Evolutionary conservation across 1,284 basidiomycete genomes (phyloP).

Genomic region (Moniliella sp.): DNA sequence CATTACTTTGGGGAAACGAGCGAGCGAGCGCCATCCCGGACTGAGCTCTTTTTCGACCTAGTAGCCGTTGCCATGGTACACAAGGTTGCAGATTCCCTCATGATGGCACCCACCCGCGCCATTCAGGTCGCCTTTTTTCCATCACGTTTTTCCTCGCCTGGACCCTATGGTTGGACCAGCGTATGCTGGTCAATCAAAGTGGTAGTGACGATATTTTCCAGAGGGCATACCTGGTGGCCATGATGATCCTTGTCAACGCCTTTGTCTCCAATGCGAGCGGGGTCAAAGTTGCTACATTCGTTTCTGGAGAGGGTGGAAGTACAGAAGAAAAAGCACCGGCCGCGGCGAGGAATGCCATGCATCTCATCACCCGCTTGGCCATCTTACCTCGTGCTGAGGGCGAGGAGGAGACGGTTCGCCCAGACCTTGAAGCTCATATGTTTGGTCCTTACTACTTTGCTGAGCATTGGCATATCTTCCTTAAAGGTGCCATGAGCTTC

Average conservation of each 20-base stretch:
- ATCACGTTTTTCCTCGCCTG: constrained; percentile 14
- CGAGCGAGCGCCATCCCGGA: constrained; percentile 22
- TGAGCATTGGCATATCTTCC: constrained; percentile 9
- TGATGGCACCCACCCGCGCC: constrained; percentile 4
- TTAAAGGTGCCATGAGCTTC: constrained; percentile 18
- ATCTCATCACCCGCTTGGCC: too few species aligned
- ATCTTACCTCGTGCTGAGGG: too few species aligned
- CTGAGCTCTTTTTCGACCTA: constrained; percentile 34
- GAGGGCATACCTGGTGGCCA: constrained; percentile 16
- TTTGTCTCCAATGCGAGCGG: constrained; percentile 24
- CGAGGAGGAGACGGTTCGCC: not conserved
- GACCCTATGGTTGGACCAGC: constrained; percentile 1
- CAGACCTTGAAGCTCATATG: constrained; percentile 3
- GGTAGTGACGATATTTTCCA: constrained; percentile 31
- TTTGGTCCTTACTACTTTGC: constrained; percentile 15
- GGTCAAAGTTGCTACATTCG: constrained; percentile 7
- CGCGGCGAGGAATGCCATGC: too few species aligned
- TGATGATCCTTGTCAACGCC: constrained; percentile 29
- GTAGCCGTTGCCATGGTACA: constrained; percentile 17
- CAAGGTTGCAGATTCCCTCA: constrained; percentile 15
- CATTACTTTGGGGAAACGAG: constrained; percentile 25
- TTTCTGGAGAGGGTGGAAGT: too few species aligned
- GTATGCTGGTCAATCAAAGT: constrained; percentile 18
- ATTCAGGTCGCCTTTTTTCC: constrained; percentile 28
- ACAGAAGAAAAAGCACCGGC: too few species aligned